A percentile compares a stretch with the other conserved stretches of the same genome.
These are phyloP conservation scores for Suillus paluster DNA, from an alignment of 768 basidiomycete genomes.

Conservation along the genomic window DNA sequence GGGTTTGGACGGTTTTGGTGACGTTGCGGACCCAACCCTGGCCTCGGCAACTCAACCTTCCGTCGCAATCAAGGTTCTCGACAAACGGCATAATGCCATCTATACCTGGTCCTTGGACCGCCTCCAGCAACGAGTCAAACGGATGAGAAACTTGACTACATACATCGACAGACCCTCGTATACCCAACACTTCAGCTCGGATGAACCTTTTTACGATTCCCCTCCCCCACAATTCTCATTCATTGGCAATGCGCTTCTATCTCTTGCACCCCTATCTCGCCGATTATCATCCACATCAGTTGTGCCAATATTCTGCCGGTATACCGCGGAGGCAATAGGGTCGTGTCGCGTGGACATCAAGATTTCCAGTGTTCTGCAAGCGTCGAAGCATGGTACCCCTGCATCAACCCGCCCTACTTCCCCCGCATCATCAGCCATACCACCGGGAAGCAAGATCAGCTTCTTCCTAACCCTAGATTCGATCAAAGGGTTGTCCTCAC, in stretches of 20 bases:
- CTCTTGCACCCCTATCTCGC: constrained; percentile 80
- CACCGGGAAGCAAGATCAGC: constrained; percentile 77
- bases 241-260: constrained; percentile 85
- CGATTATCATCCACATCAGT: constrained; percentile 73
- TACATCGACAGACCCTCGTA: constrained; percentile 93
- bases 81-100: constrained; percentile 84
- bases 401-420: constrained; percentile 77
- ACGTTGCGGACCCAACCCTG: constrained; percentile 84
- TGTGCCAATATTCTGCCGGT: constrained; percentile 90
- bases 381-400: constrained; percentile 64
- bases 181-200: constrained; percentile 91
- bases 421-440: constrained; percentile 68
- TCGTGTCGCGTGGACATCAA: constrained; percentile 89
- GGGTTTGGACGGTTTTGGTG: constrained; percentile 90
- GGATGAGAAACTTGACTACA: constrained; percentile 91
- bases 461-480: constrained; percentile 88
- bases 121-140: constrained; percentile 85
- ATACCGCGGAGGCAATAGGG: constrained; percentile 94
- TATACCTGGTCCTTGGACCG: constrained; percentile 92
- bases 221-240: constrained; percentile 91
- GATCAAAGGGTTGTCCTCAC: constrained; percentile 87
- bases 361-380: constrained; percentile 67
- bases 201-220: constrained; percentile 91
- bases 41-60: constrained; percentile 77
- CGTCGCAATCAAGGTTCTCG: constrained; percentile 89